Evolutionary conservation across 108 stramenopile genomes (phyloP).

Genomic region (Nitzschia sp.): DNA sequence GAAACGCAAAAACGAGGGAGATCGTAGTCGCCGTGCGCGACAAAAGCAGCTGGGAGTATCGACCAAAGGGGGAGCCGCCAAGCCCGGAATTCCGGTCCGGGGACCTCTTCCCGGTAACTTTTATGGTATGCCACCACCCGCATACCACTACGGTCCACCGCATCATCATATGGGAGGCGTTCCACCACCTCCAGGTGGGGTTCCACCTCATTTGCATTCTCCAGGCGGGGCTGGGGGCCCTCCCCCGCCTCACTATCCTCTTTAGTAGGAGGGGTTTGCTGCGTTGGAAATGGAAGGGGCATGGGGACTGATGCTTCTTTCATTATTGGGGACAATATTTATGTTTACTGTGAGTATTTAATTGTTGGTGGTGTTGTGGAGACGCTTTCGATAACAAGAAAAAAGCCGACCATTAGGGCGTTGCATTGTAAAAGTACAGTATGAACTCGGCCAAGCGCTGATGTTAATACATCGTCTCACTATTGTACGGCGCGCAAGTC

Average conservation of each 20-base stretch:
- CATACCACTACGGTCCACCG: neutral
- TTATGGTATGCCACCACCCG: constrained; percentile 13
- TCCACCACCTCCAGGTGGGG: neutral
- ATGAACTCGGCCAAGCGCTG: too few relatives aligned
- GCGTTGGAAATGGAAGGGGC: constrained; percentile 65
- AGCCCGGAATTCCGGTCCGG: constrained; percentile 24
- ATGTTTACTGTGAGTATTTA: too few relatives aligned
- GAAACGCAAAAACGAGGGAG: constrained; percentile 68
- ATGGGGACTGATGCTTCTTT: too few relatives aligned
- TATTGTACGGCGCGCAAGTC: too few relatives aligned
- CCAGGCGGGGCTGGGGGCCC: neutral
- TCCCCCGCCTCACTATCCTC: too few relatives aligned
- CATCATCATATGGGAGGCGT: neutral
- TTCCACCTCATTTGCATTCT: neutral
- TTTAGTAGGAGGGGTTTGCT: too few relatives aligned
- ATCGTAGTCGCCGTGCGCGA: constrained; percentile 49
- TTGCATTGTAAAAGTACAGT: too few relatives aligned
- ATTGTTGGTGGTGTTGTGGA: too few relatives aligned
- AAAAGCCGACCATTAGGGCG: too few relatives aligned
- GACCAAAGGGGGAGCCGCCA: neutral
- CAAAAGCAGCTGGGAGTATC: constrained; percentile 47
- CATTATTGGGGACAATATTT: too few relatives aligned
- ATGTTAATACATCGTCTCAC: too few relatives aligned
- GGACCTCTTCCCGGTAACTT: constrained; percentile 15
- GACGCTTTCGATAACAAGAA: constrained; percentile 91